Evolutionary conservation across 83 land plant genomes (phyloP).

Genomic region (Diphasiastrum complanatum): DNA sequence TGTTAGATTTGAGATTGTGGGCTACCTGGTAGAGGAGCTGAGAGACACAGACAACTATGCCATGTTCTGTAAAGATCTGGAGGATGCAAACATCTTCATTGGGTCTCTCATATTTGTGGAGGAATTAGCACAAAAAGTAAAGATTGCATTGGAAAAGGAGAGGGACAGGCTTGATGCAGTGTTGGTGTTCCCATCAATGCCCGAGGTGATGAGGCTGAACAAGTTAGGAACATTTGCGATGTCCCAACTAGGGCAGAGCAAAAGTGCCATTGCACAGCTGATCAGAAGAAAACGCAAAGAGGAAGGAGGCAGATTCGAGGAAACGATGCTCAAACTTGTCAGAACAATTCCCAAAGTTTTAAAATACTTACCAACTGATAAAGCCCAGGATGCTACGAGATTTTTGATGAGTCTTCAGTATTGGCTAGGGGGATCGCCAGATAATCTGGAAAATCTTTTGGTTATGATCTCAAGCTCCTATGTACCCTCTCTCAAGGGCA

Average conservation of each 20-base stretch:
- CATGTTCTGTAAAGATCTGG: slow-evolving; percentile 72
- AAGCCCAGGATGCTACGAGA: slow-evolving; percentile 93
- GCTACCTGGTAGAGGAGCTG: slow-evolving; percentile 96
- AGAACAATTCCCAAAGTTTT: slow-evolving; percentile 94
- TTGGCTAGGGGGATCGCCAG: slow-evolving; percentile 99
- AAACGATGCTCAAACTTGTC: slow-evolving; percentile 92
- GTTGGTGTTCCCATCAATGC: slow-evolving; percentile 99
- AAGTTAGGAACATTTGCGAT: slow-evolving; percentile 93
- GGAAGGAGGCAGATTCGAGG: slow-evolving; percentile 75
- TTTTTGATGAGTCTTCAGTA: slow-evolving; percentile 96
- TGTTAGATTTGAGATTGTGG: slow-evolving; percentile 80
- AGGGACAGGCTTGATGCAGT: slow-evolving; percentile 94
- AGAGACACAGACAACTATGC: slow-evolving; percentile 62
- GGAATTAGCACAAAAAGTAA: slow-evolving; percentile 91
- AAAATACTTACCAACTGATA: slow-evolving; percentile 95
- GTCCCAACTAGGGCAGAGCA: slow-evolving; percentile 97
- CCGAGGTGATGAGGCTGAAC: slow-evolving; percentile 99
- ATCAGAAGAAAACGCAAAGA: slow-evolving; percentile 90
- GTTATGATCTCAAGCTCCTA: slow-evolving; percentile 94
- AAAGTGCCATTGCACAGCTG: slow-evolving; percentile 72
- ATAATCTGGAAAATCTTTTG: slow-evolving; percentile 81
- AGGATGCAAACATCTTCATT: slow-evolving; percentile 94
- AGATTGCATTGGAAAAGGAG: slow-evolving; percentile 77
- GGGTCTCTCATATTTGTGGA: slow-evolving; percentile 98
- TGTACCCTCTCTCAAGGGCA: slow-evolving; percentile 71